Evolutionary conservation across 805 yeast species (phyloP).

Genomic region (Yarrowia alimentaria): DNA sequence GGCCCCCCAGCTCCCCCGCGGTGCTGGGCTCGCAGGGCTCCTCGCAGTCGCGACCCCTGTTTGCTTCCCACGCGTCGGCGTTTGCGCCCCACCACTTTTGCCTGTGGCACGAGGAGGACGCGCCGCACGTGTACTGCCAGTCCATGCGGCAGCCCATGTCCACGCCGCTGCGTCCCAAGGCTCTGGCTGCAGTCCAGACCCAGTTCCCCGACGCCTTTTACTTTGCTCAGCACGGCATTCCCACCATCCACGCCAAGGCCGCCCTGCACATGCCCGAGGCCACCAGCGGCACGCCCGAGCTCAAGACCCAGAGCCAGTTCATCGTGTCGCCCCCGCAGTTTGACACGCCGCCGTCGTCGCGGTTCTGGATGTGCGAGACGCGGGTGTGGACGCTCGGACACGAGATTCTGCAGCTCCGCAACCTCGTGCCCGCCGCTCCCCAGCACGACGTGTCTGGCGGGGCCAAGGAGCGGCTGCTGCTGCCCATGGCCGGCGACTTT

Average conservation of each 20-base stretch:
- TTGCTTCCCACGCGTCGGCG: slow-evolving; percentile 6
- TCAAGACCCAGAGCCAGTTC: slow-evolving; percentile 25
- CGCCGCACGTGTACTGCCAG: slow-evolving; percentile 36
- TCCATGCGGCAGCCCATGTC: slow-evolving; percentile 41
- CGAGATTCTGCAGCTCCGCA: slow-evolving; percentile 36
- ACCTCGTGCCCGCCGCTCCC: slow-evolving; percentile 32
- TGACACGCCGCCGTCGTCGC: slow-evolving; percentile 16
- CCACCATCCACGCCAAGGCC: slow-evolving; percentile 39
- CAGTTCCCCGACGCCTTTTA: slow-evolving; percentile 35
- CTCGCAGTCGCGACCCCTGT: no score
- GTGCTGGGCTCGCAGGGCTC: no score
- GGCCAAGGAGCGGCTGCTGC: slow-evolving; percentile 37
- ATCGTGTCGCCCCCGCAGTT: slow-evolving; percentile 21
- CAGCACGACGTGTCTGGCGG: slow-evolving; percentile 32
- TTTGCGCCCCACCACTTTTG: slow-evolving; percentile 34
- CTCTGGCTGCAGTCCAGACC: slow-evolving; percentile 33
- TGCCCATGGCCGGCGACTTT: slow-evolving; percentile 43
- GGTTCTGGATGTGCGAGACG: slow-evolving; percentile 38
- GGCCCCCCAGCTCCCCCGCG: slow-evolving; percentile 27
- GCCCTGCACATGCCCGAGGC: slow-evolving; percentile 32
- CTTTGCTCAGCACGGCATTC: slow-evolving; percentile 32
- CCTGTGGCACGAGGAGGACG: slow-evolving; percentile 35
- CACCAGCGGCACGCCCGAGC: slow-evolving; percentile 14
- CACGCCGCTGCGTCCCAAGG: slow-evolving; percentile 38
- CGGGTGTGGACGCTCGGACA: slow-evolving; percentile 39